Conservation (phyloP, 1,139 yeast species). For the Saccharomyces pastorianus region DNA sequence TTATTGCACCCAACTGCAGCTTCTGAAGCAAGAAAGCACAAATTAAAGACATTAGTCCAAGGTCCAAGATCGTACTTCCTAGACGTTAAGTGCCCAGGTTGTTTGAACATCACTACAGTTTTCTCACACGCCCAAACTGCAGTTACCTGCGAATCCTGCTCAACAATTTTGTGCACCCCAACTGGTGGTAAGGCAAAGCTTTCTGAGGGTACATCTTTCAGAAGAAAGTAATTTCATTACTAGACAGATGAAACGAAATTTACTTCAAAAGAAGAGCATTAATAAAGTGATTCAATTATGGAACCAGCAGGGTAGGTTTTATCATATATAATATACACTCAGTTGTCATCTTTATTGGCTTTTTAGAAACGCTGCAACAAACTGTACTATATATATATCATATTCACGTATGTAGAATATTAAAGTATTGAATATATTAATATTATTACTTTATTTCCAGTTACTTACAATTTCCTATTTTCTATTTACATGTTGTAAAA, state of each 20-base stretch:
- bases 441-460: not conserved
- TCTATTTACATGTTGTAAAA: not conserved
- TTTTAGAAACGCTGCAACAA: not conserved
- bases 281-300: not conserved
- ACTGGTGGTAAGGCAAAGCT: constrained; percentile 99
- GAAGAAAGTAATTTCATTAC: constrained; percentile 74
- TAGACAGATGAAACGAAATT: not conserved
- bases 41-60: constrained; percentile 94
- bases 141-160: constrained; percentile 97
- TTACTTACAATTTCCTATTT: not conserved
- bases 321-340: not conserved
- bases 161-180: constrained; percentile 97
- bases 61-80: constrained; percentile 97
- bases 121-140: constrained; percentile 99
- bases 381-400: constrained; percentile 1
- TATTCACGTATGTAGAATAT: not conserved
- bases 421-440: not conserved
- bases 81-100: constrained; percentile 99
- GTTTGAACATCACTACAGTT: constrained; percentile 97
- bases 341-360: not conserved
- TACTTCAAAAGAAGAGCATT: not conserved
- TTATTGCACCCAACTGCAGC: constrained; percentile 95
- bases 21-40: constrained; percentile 94
- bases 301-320: constrained; percentile 1
- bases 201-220: constrained; percentile 98